A percentile compares a stretch with the other conserved stretches of the same genome.
Conservation (phyloP, 2,329 filamentous ascomycete species). For the Nannizziopsis arthrosporioides region DNA sequence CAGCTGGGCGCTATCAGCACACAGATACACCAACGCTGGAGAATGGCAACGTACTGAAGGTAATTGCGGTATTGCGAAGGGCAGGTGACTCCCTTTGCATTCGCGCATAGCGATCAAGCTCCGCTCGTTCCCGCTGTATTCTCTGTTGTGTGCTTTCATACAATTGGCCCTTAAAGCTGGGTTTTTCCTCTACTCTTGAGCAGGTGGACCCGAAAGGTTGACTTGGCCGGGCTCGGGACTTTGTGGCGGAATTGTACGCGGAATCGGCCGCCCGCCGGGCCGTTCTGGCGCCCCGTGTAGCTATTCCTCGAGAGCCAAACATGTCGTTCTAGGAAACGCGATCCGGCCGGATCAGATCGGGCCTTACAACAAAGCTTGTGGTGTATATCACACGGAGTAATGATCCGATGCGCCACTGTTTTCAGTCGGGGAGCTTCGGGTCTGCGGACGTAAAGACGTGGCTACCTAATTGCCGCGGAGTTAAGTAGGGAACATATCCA, state of each 20-base stretch:
- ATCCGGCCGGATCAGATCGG: not conserved
- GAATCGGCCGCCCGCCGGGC: constrained; percentile 1
- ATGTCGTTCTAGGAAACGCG: not conserved
- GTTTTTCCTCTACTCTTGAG: constrained; percentile 6
- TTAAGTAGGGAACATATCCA: too few relatives aligned
- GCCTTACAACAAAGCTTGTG: not conserved
- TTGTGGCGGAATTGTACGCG: constrained; percentile 1
- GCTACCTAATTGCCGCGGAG: not conserved
- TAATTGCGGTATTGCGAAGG: constrained; percentile 29
- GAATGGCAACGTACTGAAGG: constrained; percentile 27
- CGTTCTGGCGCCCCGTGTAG: constrained; percentile 3
- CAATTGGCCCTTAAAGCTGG: constrained; percentile 46
- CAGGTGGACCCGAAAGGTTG: constrained; percentile 6
- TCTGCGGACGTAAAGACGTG: too few relatives aligned
- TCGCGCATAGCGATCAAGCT: constrained; percentile 42
- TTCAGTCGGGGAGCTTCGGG: too few relatives aligned
- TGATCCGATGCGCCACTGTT: too few relatives aligned
- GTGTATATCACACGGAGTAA: too few relatives aligned
- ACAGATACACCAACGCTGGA: constrained; percentile 13
- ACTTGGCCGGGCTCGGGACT: not conserved
- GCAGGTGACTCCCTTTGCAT: constrained; percentile 32
- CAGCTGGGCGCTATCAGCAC: constrained; percentile 28
- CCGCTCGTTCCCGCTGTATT: constrained; percentile 46
- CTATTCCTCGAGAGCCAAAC: constrained; percentile 11
- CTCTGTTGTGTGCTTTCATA: constrained; percentile 51